Conservation (phyloP, 768 basidiomycete genomes). For the Agaricus blazei region DNA sequence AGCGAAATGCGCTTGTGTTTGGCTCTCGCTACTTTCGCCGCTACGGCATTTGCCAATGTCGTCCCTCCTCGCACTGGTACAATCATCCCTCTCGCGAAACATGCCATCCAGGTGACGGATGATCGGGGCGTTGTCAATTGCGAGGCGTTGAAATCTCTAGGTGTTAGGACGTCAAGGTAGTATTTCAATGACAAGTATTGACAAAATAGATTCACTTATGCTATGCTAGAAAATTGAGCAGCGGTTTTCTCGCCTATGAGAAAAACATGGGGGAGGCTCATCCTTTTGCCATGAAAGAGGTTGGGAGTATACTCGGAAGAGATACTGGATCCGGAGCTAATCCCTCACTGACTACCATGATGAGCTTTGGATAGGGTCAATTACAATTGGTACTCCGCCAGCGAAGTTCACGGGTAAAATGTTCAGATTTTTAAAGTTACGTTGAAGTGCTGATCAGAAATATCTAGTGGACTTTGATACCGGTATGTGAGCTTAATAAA, state of each 20-base stretch:
- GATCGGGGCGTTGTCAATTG: slow-evolving; percentile 21
- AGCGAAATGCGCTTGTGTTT: slow-evolving; percentile 5
- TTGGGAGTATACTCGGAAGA: slow-evolving; percentile 11
- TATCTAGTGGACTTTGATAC: slow-evolving; percentile 46
- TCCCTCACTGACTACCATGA: slow-evolving; percentile 30
- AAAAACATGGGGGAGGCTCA: slow-evolving; percentile 39
- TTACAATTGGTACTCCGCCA: slow-evolving; percentile 44
- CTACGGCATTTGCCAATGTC: slow-evolving; percentile 8
- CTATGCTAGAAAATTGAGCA: slow-evolving; percentile 33
- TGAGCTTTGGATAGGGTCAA: slow-evolving; percentile 40
- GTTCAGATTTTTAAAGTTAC: too few species aligned
- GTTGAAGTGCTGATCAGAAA: neutral
- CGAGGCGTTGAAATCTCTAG: slow-evolving; percentile 18
- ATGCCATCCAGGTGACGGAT: slow-evolving; percentile 14
- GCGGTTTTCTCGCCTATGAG: slow-evolving; percentile 36
- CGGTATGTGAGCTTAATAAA: slow-evolving; percentile 16
- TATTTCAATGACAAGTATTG: neutral
- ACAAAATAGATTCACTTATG: neutral
- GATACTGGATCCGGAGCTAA: slow-evolving; percentile 23
- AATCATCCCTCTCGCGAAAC: slow-evolving; percentile 24
- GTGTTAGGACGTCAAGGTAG: slow-evolving; percentile 18
- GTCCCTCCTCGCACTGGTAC: slow-evolving; percentile 12
- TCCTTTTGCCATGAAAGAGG: slow-evolving; percentile 18
- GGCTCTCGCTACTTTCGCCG: slow-evolving; percentile 2
- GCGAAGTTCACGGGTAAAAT: slow-evolving; percentile 32